Percentiles rank a stretch among this genome's conserved stretches.
Conservation (phyloP, 2,329 filamentous ascomycete species). For the Colletotrichum ledebouriae region DNA sequence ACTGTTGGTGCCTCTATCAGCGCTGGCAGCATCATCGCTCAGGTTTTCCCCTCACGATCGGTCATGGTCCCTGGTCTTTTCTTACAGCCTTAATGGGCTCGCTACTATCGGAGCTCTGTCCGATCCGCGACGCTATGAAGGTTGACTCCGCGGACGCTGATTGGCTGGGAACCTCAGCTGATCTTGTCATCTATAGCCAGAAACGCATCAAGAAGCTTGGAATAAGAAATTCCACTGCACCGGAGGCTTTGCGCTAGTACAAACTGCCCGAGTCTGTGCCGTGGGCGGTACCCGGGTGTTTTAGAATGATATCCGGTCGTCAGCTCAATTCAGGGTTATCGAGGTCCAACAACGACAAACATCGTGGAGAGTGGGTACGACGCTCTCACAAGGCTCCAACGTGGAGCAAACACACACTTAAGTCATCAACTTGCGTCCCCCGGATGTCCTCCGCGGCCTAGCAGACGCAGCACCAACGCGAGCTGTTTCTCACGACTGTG, state of each 20-base stretch:
- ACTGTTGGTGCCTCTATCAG: conserved; percentile 19
- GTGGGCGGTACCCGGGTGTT: conserved; percentile 26
- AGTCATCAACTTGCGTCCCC: neutral
- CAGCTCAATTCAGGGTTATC: conserved; percentile 24
- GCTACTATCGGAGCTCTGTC: conserved; percentile 22
- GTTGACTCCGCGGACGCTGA: conserved; percentile 10
- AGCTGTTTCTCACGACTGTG: neutral
- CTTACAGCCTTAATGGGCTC: conserved; percentile 8
- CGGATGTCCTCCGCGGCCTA: conserved; percentile 25
- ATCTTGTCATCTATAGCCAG: conserved; percentile 15
- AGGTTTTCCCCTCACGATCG: conserved; percentile 33
- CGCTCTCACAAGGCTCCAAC: neutral
- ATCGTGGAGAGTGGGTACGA: conserved; percentile 31
- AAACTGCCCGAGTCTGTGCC: conserved; percentile 7
- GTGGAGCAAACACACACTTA: conserved; percentile 21
- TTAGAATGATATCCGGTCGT: conserved; percentile 19
- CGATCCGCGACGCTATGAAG: conserved; percentile 13
- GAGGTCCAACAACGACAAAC: conserved; percentile 30
- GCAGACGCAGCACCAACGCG: neutral
- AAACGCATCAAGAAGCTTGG: conserved; percentile 9
- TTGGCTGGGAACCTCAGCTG: conserved; percentile 11
- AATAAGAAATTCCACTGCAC: conserved; percentile 11
- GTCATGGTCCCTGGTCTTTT: conserved; percentile 23
- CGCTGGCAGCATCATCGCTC: neutral
- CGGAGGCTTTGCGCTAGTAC: conserved; percentile 23